Percentiles rank a stretch among this genome's conserved stretches.
Evolutionary conservation across 176 grass and related monocot species (phyloP).

Genomic region (Oryza glumipatula): DNA sequence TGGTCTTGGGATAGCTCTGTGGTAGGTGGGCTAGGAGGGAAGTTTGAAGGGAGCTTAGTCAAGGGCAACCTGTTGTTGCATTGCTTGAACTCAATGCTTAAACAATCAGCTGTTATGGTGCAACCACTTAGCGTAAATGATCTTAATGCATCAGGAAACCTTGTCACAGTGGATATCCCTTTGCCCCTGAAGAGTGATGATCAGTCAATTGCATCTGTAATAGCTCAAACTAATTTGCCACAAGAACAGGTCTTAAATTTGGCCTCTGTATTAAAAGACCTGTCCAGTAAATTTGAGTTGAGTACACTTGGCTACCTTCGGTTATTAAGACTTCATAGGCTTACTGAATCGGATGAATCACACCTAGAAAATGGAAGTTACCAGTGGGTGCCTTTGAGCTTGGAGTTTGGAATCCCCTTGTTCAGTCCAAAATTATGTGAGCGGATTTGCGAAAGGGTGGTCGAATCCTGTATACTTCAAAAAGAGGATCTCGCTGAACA

Average conservation of each 20-base stretch:
- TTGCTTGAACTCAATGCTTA: constrained; percentile 91
- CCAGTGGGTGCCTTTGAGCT: constrained; percentile 92
- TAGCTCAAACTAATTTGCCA: constrained; percentile 52
- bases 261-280: constrained; percentile 61
- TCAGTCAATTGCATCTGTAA: constrained; percentile 55
- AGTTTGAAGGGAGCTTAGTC: constrained; percentile 97
- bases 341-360: constrained; percentile 46
- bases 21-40: constrained; percentile 80
- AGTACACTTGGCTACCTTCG: constrained; percentile 86
- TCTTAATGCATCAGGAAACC: constrained; percentile 71
- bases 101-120: constrained; percentile 88
- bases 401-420: constrained; percentile 95
- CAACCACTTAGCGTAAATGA: constrained; percentile 85
- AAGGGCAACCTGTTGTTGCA: constrained; percentile 91
- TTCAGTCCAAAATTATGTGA: constrained; percentile 90
- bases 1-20: constrained; percentile 96
- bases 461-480: constrained; percentile 72
- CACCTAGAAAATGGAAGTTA: constrained; percentile 56
- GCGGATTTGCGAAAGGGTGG: constrained; percentile 80
- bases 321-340: constrained; percentile 79
- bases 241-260: constrained; percentile 60
- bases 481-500: constrained; percentile 73
- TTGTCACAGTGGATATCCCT: constrained; percentile 80
- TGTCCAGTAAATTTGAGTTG: constrained; percentile 73
- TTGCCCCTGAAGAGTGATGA: constrained; percentile 85